Conservation (phyloP, 176 grass and related monocot genomes). For the Alopecurus myosuroides region DNA sequence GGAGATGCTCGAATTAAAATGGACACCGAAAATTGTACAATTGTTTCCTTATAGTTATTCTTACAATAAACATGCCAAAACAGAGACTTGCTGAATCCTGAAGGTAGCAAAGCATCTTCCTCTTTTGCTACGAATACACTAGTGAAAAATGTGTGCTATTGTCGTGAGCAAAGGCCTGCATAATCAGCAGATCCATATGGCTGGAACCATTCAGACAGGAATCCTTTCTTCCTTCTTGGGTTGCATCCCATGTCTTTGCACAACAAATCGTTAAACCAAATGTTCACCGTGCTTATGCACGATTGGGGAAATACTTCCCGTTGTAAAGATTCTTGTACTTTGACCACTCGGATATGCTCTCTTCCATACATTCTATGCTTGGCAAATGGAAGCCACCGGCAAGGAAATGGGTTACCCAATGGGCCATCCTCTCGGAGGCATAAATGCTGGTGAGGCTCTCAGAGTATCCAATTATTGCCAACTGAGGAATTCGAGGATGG, state of each 20-base stretch:
- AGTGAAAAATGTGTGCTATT: slow-evolving; percentile 1
- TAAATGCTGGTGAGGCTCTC: too few relatives aligned
- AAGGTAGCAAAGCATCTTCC: not conserved
- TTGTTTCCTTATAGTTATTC: not conserved
- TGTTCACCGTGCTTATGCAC: too few relatives aligned
- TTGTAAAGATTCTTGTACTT: slow-evolving; percentile 65
- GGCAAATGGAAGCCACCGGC: slow-evolving; percentile 49
- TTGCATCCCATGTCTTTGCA: too few relatives aligned
- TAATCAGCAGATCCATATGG: slow-evolving; percentile 74
- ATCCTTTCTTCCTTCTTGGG: not conserved
- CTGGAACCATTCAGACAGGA: slow-evolving; percentile 76
- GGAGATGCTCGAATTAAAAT: too few relatives aligned
- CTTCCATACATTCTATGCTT: slow-evolving; percentile 74
- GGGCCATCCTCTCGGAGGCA: slow-evolving; percentile 40
- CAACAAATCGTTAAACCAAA: too few relatives aligned
- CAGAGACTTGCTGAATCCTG: not conserved
- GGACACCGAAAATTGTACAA: not conserved
- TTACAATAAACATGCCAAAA: not conserved
- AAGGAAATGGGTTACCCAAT: slow-evolving; percentile 68
- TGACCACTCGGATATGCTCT: slow-evolving; percentile 59
- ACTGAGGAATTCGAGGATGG: too few relatives aligned
- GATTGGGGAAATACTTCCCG: slow-evolving; percentile 36
- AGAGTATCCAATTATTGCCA: too few relatives aligned
- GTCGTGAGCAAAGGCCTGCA: slow-evolving; percentile 27
- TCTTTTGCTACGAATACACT: slow-evolving; percentile 1